These are phyloP conservation scores for Annona cherimola DNA, from an alignment of 164 flowering plant species.

Conservation along the genomic window DNA sequence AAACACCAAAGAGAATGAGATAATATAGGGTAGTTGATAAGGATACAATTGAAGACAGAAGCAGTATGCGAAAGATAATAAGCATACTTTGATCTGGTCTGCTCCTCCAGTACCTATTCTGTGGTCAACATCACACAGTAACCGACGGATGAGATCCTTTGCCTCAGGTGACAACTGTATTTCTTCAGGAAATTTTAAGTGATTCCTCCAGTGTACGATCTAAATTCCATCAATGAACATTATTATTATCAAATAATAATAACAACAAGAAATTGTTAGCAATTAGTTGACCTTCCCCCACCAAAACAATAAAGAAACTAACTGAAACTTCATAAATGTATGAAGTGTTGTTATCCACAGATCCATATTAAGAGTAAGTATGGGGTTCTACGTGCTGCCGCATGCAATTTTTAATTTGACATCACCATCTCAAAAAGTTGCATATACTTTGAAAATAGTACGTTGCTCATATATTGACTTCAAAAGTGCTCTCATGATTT, in stretches of 20 bases:
- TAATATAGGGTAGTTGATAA: too few relatives aligned
- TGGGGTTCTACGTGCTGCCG: too few relatives aligned
- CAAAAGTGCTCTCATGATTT: too few relatives aligned
- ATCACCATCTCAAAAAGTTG: too few relatives aligned
- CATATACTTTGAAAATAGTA: too few relatives aligned
- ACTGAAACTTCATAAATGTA: background rate
- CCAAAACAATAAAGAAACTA: background rate
- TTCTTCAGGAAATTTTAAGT: slow-evolving; percentile 85
- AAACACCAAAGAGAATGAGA: background rate
- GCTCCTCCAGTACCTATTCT: slow-evolving; percentile 83
- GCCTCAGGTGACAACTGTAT: slow-evolving; percentile 75
- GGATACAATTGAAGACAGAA: background rate
- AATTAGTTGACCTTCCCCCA: background rate
- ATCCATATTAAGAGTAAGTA: too few relatives aligned
- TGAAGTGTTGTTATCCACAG: background rate
- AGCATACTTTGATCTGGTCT: slow-evolving; percentile 63
- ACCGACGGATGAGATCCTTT: slow-evolving; percentile 64
- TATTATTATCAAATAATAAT: too few relatives aligned
- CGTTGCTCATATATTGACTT: too few relatives aligned
- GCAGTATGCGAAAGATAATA: background rate
- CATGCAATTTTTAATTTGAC: too few relatives aligned
- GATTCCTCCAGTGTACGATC: slow-evolving; percentile 92
- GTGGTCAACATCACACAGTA: slow-evolving; percentile 35
- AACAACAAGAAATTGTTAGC: too few relatives aligned
- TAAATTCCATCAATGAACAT: slow-evolving; percentile 17